phyloP scores from a whole-genome alignment of 2,329 filamentous ascomycete genomes.

The Neurospora sp. region DNA sequence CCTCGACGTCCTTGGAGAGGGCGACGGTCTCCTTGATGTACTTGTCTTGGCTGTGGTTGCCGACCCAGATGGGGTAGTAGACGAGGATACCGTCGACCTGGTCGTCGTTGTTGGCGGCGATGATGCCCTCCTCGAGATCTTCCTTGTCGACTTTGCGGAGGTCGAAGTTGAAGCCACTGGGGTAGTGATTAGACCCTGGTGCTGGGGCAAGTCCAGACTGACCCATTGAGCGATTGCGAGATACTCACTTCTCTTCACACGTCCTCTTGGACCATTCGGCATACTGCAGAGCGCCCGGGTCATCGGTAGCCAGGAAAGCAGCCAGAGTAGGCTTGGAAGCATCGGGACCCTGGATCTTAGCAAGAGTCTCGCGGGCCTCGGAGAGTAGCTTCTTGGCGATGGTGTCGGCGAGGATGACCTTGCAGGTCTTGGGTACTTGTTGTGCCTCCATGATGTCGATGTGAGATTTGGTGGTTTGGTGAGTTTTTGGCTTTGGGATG shows the following conservation, averaged over 20 bases:
- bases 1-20: conserved; percentile 88
- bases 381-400: conserved; percentile 73
- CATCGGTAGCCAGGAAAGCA: conserved; percentile 84
- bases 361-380: conserved; percentile 69
- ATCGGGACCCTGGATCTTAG: conserved; percentile 52
- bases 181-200: conserved; percentile 5
- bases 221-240: not conserved
- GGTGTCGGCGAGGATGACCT: conserved; percentile 80
- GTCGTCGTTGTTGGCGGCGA: conserved; percentile 71
- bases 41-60: conserved; percentile 75
- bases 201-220: not conserved
- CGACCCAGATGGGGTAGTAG: conserved; percentile 91
- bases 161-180: conserved; percentile 80
- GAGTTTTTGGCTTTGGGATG: not conserved
- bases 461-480: not conserved
- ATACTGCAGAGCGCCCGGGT: conserved; percentile 86
- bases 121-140: conserved; percentile 78
- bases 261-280: conserved; percentile 97
- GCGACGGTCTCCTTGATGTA: conserved; percentile 94
- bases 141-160: conserved; percentile 79
- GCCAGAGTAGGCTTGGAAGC: conserved; percentile 63
- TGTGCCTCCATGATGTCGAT: conserved; percentile 32
- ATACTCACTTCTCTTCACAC: conserved; percentile 81
- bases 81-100: conserved; percentile 84
- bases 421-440: conserved; percentile 61